phyloP scores from a whole-genome alignment of 2,329 filamentous ascomycete species.

The Fusarium duplospermum region DNA sequence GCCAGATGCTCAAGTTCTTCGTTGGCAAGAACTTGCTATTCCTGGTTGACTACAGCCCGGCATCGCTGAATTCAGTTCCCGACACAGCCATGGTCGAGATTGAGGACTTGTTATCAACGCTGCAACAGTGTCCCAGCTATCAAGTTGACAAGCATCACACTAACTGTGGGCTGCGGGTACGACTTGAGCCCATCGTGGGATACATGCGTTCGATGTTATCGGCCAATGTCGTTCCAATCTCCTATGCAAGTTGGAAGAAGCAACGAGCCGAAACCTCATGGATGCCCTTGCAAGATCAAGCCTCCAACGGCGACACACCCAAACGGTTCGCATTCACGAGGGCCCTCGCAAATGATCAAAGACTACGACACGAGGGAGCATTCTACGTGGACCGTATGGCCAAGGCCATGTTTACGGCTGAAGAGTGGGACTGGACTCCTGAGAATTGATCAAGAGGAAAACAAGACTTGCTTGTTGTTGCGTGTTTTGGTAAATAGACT shows the following conservation, averaged over 20 bases:
- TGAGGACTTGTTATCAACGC: slow-evolving; percentile 66
- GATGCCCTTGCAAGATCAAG: slow-evolving; percentile 43
- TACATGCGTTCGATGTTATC: slow-evolving; percentile 70
- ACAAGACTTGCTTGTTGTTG: slow-evolving; percentile 24
- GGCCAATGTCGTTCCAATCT: slow-evolving; percentile 57
- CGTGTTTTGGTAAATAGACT: slow-evolving; percentile 30
- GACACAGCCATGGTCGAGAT: slow-evolving; percentile 70
- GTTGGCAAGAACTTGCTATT: slow-evolving; percentile 69
- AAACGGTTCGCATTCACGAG: slow-evolving; percentile 62
- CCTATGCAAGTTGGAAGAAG: slow-evolving; percentile 60
- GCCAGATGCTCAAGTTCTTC: slow-evolving; percentile 81
- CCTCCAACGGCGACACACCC: slow-evolving; percentile 23
- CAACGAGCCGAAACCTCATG: slow-evolving; percentile 56
- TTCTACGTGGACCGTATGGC: slow-evolving; percentile 65
- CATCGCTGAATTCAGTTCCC: slow-evolving; percentile 57
- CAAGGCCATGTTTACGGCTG: slow-evolving; percentile 65
- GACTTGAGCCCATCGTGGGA: slow-evolving; percentile 74
- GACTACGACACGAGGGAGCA: slow-evolving; percentile 60
- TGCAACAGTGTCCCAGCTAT: slow-evolving; percentile 77
- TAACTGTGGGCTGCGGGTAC: slow-evolving; percentile 77
- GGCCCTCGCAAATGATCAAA: slow-evolving; percentile 61
- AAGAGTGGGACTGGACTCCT: slow-evolving; percentile 70
- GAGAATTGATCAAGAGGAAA: slow-evolving; percentile 49
- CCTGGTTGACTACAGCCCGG: slow-evolving; percentile 66
- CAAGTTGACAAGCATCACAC: slow-evolving; percentile 80